Evolutionary conservation across 2,329 filamentous ascomycete species (phyloP).

Genomic region (Aspergillus tanneri): DNA sequence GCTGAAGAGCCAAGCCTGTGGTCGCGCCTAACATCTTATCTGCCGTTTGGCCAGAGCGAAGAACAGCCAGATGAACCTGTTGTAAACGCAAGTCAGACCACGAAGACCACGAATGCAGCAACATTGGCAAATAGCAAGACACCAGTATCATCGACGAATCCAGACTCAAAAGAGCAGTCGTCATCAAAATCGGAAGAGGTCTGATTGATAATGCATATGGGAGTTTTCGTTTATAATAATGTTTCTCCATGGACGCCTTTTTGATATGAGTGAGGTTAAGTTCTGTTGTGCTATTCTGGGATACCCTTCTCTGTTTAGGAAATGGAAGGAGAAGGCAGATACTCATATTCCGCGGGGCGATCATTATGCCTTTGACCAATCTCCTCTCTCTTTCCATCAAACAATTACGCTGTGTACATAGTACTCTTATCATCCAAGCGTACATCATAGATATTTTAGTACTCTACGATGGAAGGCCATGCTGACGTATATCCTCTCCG

Average conservation of each 20-base stretch:
- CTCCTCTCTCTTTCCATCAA: conserved; percentile 7
- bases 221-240: not conserved
- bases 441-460: not conserved
- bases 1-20: conserved; percentile 33
- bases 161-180: not conserved
- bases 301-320: conserved; percentile 11
- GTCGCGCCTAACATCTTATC: conserved; percentile 34
- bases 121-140: not conserved
- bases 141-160: not conserved
- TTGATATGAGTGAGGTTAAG: not conserved
- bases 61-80: conserved; percentile 15
- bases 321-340: not conserved
- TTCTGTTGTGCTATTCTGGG: too few species aligned
- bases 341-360: not conserved
- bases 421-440: not conserved
- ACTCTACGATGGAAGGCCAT: conserved; percentile 8
- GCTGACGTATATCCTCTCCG: not conserved
- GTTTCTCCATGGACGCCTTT: conserved; percentile 1
- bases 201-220: conserved; percentile 1
- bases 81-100: conserved; percentile 8
- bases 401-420: conserved; percentile 4
- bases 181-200: conserved; percentile 3
- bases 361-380: not conserved
- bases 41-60: conserved; percentile 27
- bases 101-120: not conserved